Evolutionary conservation across 108 stramenopile species (phyloP).

Genomic region (Fragilaria crotonensis): DNA sequence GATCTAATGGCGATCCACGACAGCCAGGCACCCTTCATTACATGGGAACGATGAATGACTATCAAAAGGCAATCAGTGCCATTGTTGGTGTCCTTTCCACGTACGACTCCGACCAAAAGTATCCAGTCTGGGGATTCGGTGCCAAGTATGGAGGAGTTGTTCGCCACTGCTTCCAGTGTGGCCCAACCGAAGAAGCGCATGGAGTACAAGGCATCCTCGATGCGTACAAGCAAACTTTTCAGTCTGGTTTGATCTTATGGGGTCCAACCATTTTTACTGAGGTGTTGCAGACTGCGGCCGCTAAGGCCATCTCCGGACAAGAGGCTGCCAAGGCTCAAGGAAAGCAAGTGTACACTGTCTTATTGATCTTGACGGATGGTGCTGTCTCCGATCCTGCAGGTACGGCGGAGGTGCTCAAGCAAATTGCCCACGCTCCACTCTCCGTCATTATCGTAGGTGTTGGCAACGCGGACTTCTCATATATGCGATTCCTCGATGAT

Average conservation of each 20-base stretch:
- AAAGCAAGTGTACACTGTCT: slow-evolving; percentile 58
- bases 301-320: slow-evolving; percentile 26
- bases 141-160: slow-evolving; percentile 79
- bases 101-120: slow-evolving; percentile 75
- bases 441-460: slow-evolving; percentile 80
- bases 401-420: slow-evolving; percentile 42
- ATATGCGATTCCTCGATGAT: slow-evolving; percentile 72
- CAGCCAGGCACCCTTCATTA: slow-evolving; percentile 64
- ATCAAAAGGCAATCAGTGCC: slow-evolving; percentile 58
- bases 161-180: slow-evolving; percentile 71
- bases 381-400: slow-evolving; percentile 72
- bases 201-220: slow-evolving; percentile 74
- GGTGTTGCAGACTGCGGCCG: slow-evolving; percentile 65
- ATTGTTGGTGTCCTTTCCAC: slow-evolving; percentile 53
- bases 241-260: slow-evolving; percentile 54
- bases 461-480: slow-evolving; percentile 68
- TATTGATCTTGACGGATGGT: slow-evolving; percentile 87
- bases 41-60: slow-evolving; percentile 48
- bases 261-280: slow-evolving; percentile 84
- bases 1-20: slow-evolving; percentile 70
- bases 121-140: slow-evolving; percentile 86
- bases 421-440: slow-evolving; percentile 47
- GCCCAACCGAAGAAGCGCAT: slow-evolving; percentile 36
- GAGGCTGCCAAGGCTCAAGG: slow-evolving; percentile 17
- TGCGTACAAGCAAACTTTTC: slow-evolving; percentile 48